phyloP scores from a whole-genome alignment of 768 basidiomycete genomes.

The Suillus americanus region DNA sequence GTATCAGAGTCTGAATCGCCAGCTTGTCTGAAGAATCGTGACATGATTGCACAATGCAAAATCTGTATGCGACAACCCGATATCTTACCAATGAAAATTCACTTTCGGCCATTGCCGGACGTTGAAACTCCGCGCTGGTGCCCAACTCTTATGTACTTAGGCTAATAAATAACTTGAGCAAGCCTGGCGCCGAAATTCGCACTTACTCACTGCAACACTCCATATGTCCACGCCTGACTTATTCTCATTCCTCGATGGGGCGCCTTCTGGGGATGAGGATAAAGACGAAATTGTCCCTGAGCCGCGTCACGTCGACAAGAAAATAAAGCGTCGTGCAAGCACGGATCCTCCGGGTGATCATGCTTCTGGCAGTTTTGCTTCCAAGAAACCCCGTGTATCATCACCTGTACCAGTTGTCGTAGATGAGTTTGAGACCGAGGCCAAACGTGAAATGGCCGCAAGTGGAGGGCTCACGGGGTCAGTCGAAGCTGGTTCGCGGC shows the following conservation, averaged over 20 bases:
- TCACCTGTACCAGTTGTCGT: conserved; percentile 76
- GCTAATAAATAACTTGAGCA: background rate
- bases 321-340: conserved; percentile 22
- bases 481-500: conserved; percentile 62
- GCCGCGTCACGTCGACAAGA: conserved; percentile 16
- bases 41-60: conserved; percentile 47
- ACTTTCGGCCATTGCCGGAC: background rate
- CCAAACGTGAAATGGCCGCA: conserved; percentile 86
- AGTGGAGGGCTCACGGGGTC: conserved; percentile 82
- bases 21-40: conserved; percentile 86
- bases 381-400: conserved; percentile 61
- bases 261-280: conserved; percentile 25
- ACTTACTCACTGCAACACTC: background rate
- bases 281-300: conserved; percentile 15
- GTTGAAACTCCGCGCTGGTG: background rate
- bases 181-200: background rate
- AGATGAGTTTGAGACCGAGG: conserved; percentile 94
- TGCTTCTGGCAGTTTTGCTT: conserved; percentile 31
- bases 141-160: no score
- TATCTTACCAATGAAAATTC: background rate
- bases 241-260: conserved; percentile 30
- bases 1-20: conserved; percentile 79
- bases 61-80: background rate
- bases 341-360: conserved; percentile 6
- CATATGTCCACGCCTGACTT: conserved; percentile 21